A percentile compares a stretch with the other conserved stretches of the same genome.
These are phyloP conservation scores for Penicillium hesseltinei DNA, from an alignment of 2,329 filamentous ascomycete species.

Conservation along the genomic window DNA sequence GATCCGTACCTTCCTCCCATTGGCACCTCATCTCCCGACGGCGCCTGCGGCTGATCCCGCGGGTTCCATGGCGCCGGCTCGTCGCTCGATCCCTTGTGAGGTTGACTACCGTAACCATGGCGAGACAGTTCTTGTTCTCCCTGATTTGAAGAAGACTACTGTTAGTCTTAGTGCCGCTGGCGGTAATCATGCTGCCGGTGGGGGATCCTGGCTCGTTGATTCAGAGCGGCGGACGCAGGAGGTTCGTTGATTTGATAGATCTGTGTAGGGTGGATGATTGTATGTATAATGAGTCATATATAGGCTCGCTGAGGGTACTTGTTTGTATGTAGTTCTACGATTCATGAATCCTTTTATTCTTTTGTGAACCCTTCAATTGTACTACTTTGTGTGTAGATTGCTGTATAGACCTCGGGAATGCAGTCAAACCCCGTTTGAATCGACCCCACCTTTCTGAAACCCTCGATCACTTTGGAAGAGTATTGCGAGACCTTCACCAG, in stretches of 20 bases:
- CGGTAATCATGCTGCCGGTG: slow-evolving; percentile 41
- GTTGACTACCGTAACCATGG: slow-evolving; percentile 76
- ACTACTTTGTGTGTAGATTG: not conserved
- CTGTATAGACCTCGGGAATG: not conserved
- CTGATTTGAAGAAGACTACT: slow-evolving; percentile 69
- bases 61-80: slow-evolving; percentile 18
- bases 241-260: slow-evolving; percentile 12
- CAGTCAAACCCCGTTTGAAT: not conserved
- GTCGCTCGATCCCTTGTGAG: slow-evolving; percentile 60
- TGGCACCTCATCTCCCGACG: slow-evolving; percentile 25
- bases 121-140: slow-evolving; percentile 72
- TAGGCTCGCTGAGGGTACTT: not conserved
- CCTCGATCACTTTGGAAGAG: not conserved
- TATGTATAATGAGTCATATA: not conserved
- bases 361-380: not conserved
- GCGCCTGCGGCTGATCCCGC: slow-evolving; percentile 19
- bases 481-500: not conserved
- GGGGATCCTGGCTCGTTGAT: slow-evolving; percentile 66
- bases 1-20: slow-evolving; percentile 62
- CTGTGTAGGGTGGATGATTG: not conserved
- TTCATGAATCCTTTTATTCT: slow-evolving; percentile 13
- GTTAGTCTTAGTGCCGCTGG: slow-evolving; percentile 69
- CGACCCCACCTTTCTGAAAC: not conserved
- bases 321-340: slow-evolving; percentile 20
- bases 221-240: slow-evolving; percentile 48